Evolutionary conservation across 805 yeast species (phyloP), one percentile per base, ranked within the genome.

Genomic region (Wickerhamiella parazyma): DNA sequence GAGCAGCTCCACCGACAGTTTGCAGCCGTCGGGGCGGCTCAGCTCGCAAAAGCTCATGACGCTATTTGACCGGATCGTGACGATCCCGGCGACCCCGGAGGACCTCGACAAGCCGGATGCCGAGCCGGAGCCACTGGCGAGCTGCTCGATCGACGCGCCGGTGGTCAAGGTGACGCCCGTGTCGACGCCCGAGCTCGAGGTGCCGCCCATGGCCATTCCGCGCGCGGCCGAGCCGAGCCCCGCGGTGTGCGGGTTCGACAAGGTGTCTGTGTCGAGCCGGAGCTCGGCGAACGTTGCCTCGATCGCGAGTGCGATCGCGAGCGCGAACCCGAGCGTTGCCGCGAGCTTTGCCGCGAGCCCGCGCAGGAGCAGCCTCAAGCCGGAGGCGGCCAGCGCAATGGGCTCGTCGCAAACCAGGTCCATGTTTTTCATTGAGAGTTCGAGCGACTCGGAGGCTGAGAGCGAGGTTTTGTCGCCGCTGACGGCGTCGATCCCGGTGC

Each of bases 391-490:
- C n/a, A 8, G 24, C 24, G 5, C 24, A 8, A 6, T 21, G 5
- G 24, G 24, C 24, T 21, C 24, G 5, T 21, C 24, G 24, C 24
- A 21, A 8, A 16, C 35, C 14, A 33, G 17, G 10, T 25, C 29
- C 28, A 40, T 40, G 43, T 40, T 40, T 19, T 40, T 40, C 19
- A 33, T 40, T 16, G 43, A 40, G 38, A 40, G 43, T 16, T 33
- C 38, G 6, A 33, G 38, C 17, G 43, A 40, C 22, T 31, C 37
- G 16, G 43, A 40, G 18, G 33, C 38, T 11, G 43, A 33, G 21
- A 25, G 24, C 11, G 36, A 31, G 19, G 16, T 7, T 16, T 7
- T 28, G 31, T 28, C 31, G 14, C 31, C 18, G 12, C 11, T 22
- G 21, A 16, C n/a, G 4, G 35, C 20, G 12, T 20, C 33, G 24